Evolutionary conservation across 805 yeast species (phyloP).

Genomic region (Saccharomyces cerevisiae): DNA sequence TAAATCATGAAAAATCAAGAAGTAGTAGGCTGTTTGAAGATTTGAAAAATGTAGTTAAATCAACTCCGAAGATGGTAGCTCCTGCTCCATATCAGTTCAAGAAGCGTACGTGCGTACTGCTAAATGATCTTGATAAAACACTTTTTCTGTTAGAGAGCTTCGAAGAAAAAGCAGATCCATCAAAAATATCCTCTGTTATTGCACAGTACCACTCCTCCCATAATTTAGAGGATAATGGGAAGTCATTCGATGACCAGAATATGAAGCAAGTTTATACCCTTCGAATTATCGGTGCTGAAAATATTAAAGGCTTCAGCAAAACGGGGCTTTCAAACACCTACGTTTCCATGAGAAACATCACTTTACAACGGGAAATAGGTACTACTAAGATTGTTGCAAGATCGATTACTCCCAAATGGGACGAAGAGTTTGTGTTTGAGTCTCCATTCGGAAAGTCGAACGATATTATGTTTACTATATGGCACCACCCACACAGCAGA

Average conservation of each 20-base stretch:
- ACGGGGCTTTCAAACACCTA: constrained; percentile 48
- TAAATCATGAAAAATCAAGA: constrained; percentile 16
- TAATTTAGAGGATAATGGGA: constrained; percentile 1
- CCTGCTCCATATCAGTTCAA: constrained; percentile 53
- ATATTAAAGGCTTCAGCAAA: constrained; percentile 40
- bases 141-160: constrained; percentile 16
- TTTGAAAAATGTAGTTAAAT: constrained; percentile 42
- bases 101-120: constrained; percentile 60
- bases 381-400: constrained; percentile 58
- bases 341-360: constrained; percentile 54
- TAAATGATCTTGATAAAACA: constrained; percentile 57
- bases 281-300: constrained; percentile 55
- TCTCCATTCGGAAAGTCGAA: constrained; percentile 35
- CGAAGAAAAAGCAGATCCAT: constrained; percentile 2
- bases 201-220: neutral
- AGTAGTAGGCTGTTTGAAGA: constrained; percentile 41
- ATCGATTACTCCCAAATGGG: constrained; percentile 71
- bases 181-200: neutral
- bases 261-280: constrained; percentile 54
- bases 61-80: constrained; percentile 30
- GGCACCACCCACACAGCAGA: constrained; percentile 49
- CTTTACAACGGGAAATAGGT: constrained; percentile 47
- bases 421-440: constrained; percentile 67
- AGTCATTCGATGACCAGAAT: constrained; percentile 10
- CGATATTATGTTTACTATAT: constrained; percentile 51